Evolutionary conservation across 2,329 filamentous ascomycete species (phyloP), one percentile per base, ranked within the genome.

Genomic region (Cercospora berteroae): DNA sequence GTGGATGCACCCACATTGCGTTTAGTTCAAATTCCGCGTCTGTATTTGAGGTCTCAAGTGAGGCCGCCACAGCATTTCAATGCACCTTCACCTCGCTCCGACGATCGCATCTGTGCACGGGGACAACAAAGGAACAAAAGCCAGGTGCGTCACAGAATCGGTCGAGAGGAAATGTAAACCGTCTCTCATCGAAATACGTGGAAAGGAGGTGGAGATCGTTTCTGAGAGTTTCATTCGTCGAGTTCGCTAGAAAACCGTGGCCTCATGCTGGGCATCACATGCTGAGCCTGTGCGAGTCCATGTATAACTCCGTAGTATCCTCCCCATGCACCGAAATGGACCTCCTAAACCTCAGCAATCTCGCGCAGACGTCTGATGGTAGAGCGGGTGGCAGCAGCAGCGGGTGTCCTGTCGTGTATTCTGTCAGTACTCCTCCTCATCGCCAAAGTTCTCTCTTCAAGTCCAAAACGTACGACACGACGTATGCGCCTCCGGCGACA

Each of bases 301-400:
- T 68, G 64, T 69, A 69, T 65, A 71, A 73, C 73, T 72, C 69
- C 72, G 59, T 72, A 68, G 67, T 68, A 71, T 63, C 71, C 71
- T 72, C 72, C 73, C 69, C 69, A 74, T 72, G 69, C 70, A 68
- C 56, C 65, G 59, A 63, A 60, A 67, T 61, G 39, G 52, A 52
- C 71, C 64, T 65, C 65, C 86, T 92, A 94, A 85, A 96, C 92
- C 89, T 97, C 94, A 81, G 92, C 92, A 86, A 97, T 96, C 86
- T 97, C 94, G 83, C 94, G 91, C 86, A 97, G 88, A 89, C 94
- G 91, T 86, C 94, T 92, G 85, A 97, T 93, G 79, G 94, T 97
- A 78, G 94, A 97, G 84, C 94, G 89, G 84, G 94, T 96, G 79
- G 94, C 93, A 79, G 93, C 93, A 75, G 94, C 94, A 79, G 94